Base-by-base conservation (phyloP, 1,284 basidiomycete species). In the Phylloporus sp. region DNA sequence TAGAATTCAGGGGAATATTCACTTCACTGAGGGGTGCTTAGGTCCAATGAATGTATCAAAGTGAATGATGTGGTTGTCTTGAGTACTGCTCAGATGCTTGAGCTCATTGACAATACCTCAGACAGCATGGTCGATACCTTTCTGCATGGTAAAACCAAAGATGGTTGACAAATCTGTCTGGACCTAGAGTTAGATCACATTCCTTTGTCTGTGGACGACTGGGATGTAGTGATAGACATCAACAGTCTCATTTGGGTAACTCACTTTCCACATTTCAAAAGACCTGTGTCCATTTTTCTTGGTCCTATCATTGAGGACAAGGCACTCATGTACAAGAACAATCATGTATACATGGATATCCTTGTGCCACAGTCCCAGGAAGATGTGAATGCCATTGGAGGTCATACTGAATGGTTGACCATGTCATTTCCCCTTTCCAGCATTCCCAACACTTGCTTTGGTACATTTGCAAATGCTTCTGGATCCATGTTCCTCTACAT, bases 231-330 rank as follows among this genome's bases (percentile, higher is more conserved):
- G 25, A 52, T 68, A 15, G 64, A 68, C 55, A 66, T 70, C 23
- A 64, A 68, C 53, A 70, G 66, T 23, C 20, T 70, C 35, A 64
- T 70, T 5, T 68, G 66, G 64, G 45, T 60, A 2, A 64, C 67
- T 4, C 14, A 19, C 19, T 25, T 3, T 17, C 60, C 7, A 12
- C 12, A 1, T 47, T 65, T 58, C 25, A 23, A 25, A 23, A 56
- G 5, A 19, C 55, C 25, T 14, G 49, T n/a, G n/a, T 35, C 41
- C 0, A 37, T 71, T 4, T 62, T 59, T 20, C 11, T 68, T 3
- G 53, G 47, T n/a, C 70, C 66, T 0, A 35, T 62, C 17, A 35
- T 58, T 4, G 63, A 66, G 8, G 43, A 39, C 1, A 61, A 59
- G 41, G 12, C 61, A 6, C 56, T 45, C 11, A 70, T 70, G 27